Percentiles rank a stretch among this genome's conserved stretches.
These are phyloP conservation scores for Monilinia vaccinii-corymbosi DNA, from an alignment of 2,329 filamentous ascomycete genomes.

Conservation along the genomic window DNA sequence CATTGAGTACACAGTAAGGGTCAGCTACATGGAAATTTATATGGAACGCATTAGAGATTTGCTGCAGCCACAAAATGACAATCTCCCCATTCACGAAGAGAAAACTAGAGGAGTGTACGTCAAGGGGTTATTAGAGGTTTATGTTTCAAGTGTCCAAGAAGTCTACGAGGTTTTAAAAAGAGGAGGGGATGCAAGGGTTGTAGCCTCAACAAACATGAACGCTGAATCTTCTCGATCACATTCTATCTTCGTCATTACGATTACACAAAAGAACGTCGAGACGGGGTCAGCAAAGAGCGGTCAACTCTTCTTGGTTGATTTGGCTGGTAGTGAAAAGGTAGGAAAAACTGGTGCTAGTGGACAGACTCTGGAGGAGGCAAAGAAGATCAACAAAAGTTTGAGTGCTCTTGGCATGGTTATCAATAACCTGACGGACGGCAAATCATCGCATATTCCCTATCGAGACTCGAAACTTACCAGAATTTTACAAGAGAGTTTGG, in stretches of 20 bases:
- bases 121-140: slow-evolving; percentile 88
- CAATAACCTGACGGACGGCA: slow-evolving; percentile 91
- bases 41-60: slow-evolving; percentile 98
- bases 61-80: slow-evolving; percentile 86
- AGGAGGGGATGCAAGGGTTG: slow-evolving; percentile 81
- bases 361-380: slow-evolving; percentile 94
- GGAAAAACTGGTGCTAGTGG: slow-evolving; percentile 97
- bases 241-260: slow-evolving; percentile 94
- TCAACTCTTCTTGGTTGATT: slow-evolving; percentile 92
- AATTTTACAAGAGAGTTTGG: slow-evolving; percentile 92
- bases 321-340: slow-evolving; percentile 97
- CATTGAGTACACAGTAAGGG: slow-evolving; percentile 97
- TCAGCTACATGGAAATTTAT: slow-evolving; percentile 99
- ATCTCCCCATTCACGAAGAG: slow-evolving; percentile 94
- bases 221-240: slow-evolving; percentile 96
- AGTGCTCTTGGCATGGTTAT: slow-evolving; percentile 98
- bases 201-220: slow-evolving; percentile 98
- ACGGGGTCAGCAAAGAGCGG: slow-evolving; percentile 94
- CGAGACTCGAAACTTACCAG: slow-evolving; percentile 96
- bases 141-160: slow-evolving; percentile 89
- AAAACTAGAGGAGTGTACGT: slow-evolving; percentile 95
- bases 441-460: slow-evolving; percentile 93
- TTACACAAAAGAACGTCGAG: slow-evolving; percentile 96
- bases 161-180: slow-evolving; percentile 96
- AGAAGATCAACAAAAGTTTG: slow-evolving; percentile 99